Conservation (phyloP, 2,329 filamentous ascomycete species). For the Pseudocercospora musae region DNA sequence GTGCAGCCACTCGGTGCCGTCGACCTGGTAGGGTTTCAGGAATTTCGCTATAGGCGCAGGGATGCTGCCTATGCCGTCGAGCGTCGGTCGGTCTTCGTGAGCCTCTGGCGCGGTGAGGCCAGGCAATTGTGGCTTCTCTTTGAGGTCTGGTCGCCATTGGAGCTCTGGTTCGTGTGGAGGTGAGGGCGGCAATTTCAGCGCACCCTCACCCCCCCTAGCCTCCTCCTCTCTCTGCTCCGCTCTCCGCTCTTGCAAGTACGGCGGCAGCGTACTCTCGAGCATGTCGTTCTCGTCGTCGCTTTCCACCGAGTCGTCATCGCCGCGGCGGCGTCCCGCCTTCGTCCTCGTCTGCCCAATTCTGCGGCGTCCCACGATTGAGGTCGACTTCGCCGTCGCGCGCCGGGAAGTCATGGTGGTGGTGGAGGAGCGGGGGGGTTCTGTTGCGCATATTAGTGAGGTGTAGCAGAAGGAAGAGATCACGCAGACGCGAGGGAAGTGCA, state of each 20-base stretch:
- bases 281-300: conserved; percentile 52
- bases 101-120: conserved; percentile 59
- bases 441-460: conserved; percentile 29
- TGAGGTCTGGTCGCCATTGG: conserved; percentile 58
- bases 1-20: conserved; percentile 81
- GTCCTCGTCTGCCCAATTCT: conserved; percentile 17
- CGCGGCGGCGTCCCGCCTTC: conserved; percentile 18
- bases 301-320: conserved; percentile 28
- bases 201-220: conserved; percentile 48
- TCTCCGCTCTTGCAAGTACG: conserved; percentile 69
- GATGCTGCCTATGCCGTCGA: conserved; percentile 77
- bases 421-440: conserved; percentile 49
- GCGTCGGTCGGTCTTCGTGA: conserved; percentile 67
- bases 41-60: conserved; percentile 89
- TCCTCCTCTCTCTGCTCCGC: conserved; percentile 57
- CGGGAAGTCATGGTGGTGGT: conserved; percentile 33
- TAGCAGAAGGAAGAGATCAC: conserved; percentile 6
- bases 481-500: neutral
- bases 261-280: conserved; percentile 62
- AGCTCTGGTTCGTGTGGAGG: conserved; percentile 72
- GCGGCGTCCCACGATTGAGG: conserved; percentile 34
- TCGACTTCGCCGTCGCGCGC: conserved; percentile 34
- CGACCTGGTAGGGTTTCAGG: conserved; percentile 84
- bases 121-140: conserved; percentile 68
- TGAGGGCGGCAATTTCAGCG: conserved; percentile 69